phyloP scores from a whole-genome alignment of 192 early-diverging fungal genomes.

The Backusella macrospora region DNA sequence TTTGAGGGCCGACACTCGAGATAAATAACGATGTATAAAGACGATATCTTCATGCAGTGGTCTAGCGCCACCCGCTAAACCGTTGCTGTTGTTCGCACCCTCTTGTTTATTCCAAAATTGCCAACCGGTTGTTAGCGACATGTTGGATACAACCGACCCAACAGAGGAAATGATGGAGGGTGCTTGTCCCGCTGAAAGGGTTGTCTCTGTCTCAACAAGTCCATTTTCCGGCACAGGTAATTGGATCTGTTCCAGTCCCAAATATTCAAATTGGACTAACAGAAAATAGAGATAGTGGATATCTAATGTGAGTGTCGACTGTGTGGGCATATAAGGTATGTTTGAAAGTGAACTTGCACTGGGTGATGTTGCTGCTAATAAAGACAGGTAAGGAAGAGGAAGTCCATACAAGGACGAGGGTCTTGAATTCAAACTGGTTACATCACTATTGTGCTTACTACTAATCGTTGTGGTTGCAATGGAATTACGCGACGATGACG shows the following conservation, averaged over 20 bases:
- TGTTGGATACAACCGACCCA: conserved; percentile 40
- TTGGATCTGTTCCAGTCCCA: conserved; percentile 42
- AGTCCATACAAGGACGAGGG: conserved; percentile 28
- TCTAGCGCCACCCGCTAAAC: not conserved
- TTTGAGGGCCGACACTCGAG: conserved; percentile 45
- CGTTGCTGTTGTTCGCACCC: not conserved
- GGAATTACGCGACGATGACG: not conserved
- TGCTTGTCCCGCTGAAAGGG: conserved; percentile 44
- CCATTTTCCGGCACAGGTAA: conserved; percentile 31
- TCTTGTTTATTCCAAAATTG: conserved; percentile 38
- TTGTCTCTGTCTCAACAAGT: conserved; percentile 38
- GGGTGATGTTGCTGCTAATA: conserved; percentile 36
- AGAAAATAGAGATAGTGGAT: conserved; percentile 48
- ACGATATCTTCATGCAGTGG: conserved; percentile 52
- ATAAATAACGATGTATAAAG: conserved; percentile 52
- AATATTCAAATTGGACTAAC: conserved; percentile 43
- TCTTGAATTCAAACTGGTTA: conserved; percentile 15
- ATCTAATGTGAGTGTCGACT: conserved; percentile 40
- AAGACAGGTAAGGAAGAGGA: conserved; percentile 34
- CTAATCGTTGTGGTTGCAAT: conserved; percentile 15
- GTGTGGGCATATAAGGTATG: conserved; percentile 21
- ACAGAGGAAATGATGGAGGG: conserved; percentile 47
- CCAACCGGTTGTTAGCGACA: conserved; percentile 35
- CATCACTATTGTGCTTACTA: conserved; percentile 7
- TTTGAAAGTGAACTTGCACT: conserved; percentile 29